Evolutionary conservation across 1,284 basidiomycete genomes (phyloP).

Genomic region (Fistulina hepatica): DNA sequence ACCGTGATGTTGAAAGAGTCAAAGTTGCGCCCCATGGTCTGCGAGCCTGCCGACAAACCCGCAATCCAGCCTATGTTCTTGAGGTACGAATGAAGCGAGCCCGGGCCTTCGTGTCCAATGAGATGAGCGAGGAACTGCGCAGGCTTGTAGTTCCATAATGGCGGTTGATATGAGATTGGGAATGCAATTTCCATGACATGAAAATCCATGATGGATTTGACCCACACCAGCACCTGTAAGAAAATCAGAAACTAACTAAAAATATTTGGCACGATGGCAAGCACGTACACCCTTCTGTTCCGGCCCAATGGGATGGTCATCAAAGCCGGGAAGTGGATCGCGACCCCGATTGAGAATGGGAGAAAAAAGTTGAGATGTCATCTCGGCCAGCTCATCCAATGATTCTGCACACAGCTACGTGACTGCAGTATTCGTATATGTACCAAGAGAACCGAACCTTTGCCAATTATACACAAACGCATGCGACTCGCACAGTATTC

Average conservation of each 20-base stretch:
- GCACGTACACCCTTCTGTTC: slow-evolving; percentile 65
- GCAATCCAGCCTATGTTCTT: slow-evolving; percentile 92
- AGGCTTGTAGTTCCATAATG: slow-evolving; percentile 77
- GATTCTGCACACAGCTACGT: slow-evolving; percentile 42
- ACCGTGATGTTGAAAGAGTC: slow-evolving; percentile 83
- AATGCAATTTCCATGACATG: slow-evolving; percentile 84
- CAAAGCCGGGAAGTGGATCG: slow-evolving; percentile 57
- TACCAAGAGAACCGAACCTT: slow-evolving; percentile 43
- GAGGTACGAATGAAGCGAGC: slow-evolving; percentile 86
- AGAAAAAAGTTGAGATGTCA: slow-evolving; percentile 70
- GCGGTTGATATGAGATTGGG: slow-evolving; percentile 76
- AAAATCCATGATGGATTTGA: slow-evolving; percentile 87
- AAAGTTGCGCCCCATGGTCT: slow-evolving; percentile 72
- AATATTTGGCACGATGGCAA: slow-evolving; percentile 1
- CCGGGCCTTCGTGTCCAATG: slow-evolving; percentile 93
- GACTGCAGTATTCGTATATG: slow-evolving; percentile 2
- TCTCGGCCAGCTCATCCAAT: slow-evolving; percentile 64
- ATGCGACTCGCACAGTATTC: slow-evolving; percentile 94
- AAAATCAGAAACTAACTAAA: slow-evolving; percentile 5
- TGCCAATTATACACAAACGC: slow-evolving; percentile 85
- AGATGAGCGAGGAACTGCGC: slow-evolving; percentile 76
- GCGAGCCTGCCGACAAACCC: slow-evolving; percentile 63
- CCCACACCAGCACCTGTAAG: slow-evolving; percentile 67
- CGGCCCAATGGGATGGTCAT: slow-evolving; percentile 67
- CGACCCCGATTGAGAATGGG: slow-evolving; percentile 62